Evolutionary conservation across 345 rosid genomes (phyloP), one percentile per base, ranked within the genome.

Genomic region (Mallotus nudiflorus): DNA sequence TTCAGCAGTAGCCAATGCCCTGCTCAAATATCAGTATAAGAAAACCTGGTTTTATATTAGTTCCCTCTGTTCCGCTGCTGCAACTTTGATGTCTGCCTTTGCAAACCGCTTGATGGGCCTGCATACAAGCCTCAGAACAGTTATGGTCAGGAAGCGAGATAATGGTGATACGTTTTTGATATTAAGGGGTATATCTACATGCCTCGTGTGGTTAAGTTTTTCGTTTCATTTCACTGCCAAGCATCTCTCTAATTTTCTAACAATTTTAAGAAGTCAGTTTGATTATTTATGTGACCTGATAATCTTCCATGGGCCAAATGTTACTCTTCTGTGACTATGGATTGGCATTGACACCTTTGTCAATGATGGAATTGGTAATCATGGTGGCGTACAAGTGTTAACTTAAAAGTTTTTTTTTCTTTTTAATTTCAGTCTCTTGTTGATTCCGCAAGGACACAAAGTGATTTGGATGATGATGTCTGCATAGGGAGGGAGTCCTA

Each of bases 351-450:
- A 14, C 3, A 22, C 27, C 0, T 24, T 24, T 62, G 33, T 42
- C 5, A 48, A 31, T 33, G 25, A 19, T 49, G 49, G 31, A 37
- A 18, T 37, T 46, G 40, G 18, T 24, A 63, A 9, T 9, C 27
- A 19, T 19, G 40, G 35, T 18, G 42, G 63, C 25, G 54, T 9
- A 6, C 25, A 33, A 42, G 9, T 42, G 4, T 49, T 58, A 16
- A 75, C 48, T 15, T 24, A 9, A 1, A 29, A 39, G 24, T 5
- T 18, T 35, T 3, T 63, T 68, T 51, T 45, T 22, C 37, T 75
- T n/a, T n/a, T n/a, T n/a, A n/a, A n/a, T n/a, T n/a, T 84, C 87
- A 88, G 93, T 76, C 84, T 37, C 74, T 81, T 19, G 87, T 88
- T 67, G 88, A 88, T 66, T 77, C 80, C 0, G 73, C 85, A 49